Evolutionary conservation across 225 moss, liverwort and hornwort species (phyloP), one percentile per base, ranked within the genome.

Genomic region (Lunularia cruciata): DNA sequence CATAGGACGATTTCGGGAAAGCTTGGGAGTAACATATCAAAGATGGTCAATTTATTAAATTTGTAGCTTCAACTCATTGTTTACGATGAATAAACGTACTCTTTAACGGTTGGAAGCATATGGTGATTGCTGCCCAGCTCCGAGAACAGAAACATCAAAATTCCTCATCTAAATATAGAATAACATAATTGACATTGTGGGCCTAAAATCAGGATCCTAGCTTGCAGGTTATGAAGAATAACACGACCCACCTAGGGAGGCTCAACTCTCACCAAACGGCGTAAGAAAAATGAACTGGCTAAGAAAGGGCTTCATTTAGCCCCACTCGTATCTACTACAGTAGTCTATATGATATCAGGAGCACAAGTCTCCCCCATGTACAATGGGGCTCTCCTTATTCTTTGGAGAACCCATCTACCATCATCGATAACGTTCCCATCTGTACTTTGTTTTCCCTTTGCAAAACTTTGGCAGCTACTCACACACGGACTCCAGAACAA

Each of bases 221-320:
- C 65, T 60, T 36, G 40, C 20, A 34, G 51, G 45, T 63, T 36
- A 57, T 68, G 51, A 33, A 42, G 39, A 73, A 22, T 55, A 25
- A 70, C 45, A 37, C 16, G 38, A 67, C 57, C 73, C 65, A 57
- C 47, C 35, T 57, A 59, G 53, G 54, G 22, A 60, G 60, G 42
- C 60, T 55, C 20, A 38, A 38, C 16, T 35, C 47, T 31, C 14
- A 32, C 3, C 19, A 46, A 23, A n/a, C 14, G 6, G 34, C 2
- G 42, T 6, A 37, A 36, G 35, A 58, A 20, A 61, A 68, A 64
- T 56, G 49, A 51, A 51, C 18, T 59, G 39, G 65, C 27, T 70
- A 65, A 48, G 12, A 52, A 35, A 60, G 74, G 78, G 73, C 64
- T 69, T 73, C 69, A 69, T 64, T 70, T 70, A 65, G 70, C 74